These are phyloP conservation scores for Suhomyces tanzawaensis DNA, from an alignment of 805 yeast genomes.

Conservation along the genomic window DNA sequence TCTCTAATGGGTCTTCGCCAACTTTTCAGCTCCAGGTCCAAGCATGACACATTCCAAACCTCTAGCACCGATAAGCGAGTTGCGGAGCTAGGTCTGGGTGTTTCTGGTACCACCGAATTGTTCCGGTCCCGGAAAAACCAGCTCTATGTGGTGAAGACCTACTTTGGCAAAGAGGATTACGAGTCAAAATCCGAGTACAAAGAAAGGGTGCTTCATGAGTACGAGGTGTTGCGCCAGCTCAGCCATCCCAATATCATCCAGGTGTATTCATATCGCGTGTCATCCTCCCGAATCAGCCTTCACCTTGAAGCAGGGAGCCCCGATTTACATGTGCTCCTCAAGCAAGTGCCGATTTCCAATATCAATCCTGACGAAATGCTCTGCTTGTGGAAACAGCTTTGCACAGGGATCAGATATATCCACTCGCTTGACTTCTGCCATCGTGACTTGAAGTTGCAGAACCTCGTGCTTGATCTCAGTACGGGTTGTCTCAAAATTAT, in stretches of 20 bases:
- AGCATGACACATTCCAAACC: not conserved
- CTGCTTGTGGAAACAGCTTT: slow-evolving; percentile 40
- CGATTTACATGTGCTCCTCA: slow-evolving; percentile 11
- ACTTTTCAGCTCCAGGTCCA: not conserved
- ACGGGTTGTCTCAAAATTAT: slow-evolving; percentile 40
- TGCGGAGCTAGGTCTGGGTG: slow-evolving; percentile 25
- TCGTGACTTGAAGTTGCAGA: slow-evolving; percentile 51
- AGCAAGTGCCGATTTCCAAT: not conserved
- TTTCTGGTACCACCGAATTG: slow-evolving; percentile 36
- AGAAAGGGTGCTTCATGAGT: slow-evolving; percentile 39
- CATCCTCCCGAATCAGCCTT: slow-evolving; percentile 22
- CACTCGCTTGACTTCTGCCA: slow-evolving; percentile 42
- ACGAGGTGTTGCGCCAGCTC: slow-evolving; percentile 23
- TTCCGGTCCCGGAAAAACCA: slow-evolving; percentile 4
- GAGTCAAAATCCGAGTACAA: slow-evolving; percentile 42
- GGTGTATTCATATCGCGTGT: slow-evolving; percentile 27
- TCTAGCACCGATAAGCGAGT: slow-evolving; percentile 1
- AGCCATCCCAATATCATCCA: slow-evolving; percentile 34
- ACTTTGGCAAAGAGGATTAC: slow-evolving; percentile 35
- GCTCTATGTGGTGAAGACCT: slow-evolving; percentile 46
- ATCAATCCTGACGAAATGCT: not conserved
- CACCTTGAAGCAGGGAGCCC: slow-evolving; percentile 33
- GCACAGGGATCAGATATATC: slow-evolving; percentile 35
- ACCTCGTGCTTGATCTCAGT: slow-evolving; percentile 33
- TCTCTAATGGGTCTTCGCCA: not conserved